Conservation (phyloP, 2,329 filamentous ascomycete genomes). For the Ascochyta lentis region DNA sequence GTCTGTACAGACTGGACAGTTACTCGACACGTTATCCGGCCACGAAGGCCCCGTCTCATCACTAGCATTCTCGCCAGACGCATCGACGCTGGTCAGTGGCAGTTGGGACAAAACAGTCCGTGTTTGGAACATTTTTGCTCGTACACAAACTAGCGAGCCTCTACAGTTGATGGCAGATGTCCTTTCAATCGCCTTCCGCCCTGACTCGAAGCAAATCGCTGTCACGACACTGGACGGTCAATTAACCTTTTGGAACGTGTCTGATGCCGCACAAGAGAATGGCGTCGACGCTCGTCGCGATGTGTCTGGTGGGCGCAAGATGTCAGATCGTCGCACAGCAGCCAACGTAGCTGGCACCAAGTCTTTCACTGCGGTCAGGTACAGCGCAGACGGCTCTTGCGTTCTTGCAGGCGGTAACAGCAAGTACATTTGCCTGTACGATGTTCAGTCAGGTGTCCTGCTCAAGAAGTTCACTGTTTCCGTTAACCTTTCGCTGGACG, state of each 20-base stretch:
- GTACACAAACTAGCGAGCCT: slow-evolving; percentile 94
- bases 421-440: slow-evolving; percentile 98
- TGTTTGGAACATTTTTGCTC: slow-evolving; percentile 93
- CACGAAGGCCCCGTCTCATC: slow-evolving; percentile 94
- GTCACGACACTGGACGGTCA: slow-evolving; percentile 94
- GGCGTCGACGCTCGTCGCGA: slow-evolving; percentile 90
- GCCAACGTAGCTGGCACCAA: slow-evolving; percentile 92
- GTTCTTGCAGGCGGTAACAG: slow-evolving; percentile 91
- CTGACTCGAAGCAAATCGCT: slow-evolving; percentile 89
- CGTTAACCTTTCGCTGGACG: slow-evolving; percentile 91
- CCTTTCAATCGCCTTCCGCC: slow-evolving; percentile 82
- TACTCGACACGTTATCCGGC: slow-evolving; percentile 87
- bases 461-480: slow-evolving; percentile 96
- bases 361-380: slow-evolving; percentile 84
- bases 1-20: slow-evolving; percentile 96
- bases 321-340: slow-evolving; percentile 86
- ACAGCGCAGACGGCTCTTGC: slow-evolving; percentile 91
- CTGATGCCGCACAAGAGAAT: slow-evolving; percentile 83
- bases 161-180: slow-evolving; percentile 92
- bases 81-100: slow-evolving; percentile 82
- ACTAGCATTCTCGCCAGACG: slow-evolving; percentile 87
- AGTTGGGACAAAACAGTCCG: slow-evolving; percentile 97
- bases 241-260: slow-evolving; percentile 91
- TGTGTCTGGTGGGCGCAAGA: slow-evolving; percentile 87
- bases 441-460: slow-evolving; percentile 88